Percentiles rank a stretch among this genome's conserved stretches.
These are phyloP conservation scores for Macrolepiota albuminosa DNA, from an alignment of 768 basidiomycete genomes.

Conservation along the genomic window DNA sequence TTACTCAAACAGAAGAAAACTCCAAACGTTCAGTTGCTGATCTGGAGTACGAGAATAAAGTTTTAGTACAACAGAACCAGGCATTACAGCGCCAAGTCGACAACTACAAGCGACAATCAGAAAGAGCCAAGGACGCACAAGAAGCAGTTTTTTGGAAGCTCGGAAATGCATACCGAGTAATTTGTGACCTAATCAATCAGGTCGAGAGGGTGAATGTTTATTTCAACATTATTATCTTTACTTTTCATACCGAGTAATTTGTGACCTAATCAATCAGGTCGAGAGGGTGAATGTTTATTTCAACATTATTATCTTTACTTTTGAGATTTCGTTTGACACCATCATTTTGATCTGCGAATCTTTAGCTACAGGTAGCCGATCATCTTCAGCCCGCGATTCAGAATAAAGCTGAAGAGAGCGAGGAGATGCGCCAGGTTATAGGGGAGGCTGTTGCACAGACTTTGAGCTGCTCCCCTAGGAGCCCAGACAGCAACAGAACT, in stretches of 20 bases:
- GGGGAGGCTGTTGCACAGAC: conserved; percentile 15
- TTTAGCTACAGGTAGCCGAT: conserved; percentile 9
- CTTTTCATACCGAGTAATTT: conserved; percentile 31
- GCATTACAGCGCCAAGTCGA: conserved; percentile 27
- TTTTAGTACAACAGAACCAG: conserved; percentile 26
- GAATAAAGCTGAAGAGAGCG: conserved; percentile 9
- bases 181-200: conserved; percentile 38
- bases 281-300: conserved; percentile 23
- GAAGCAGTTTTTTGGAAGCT: conserved; percentile 27
- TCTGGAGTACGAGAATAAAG: conserved; percentile 31
- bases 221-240: not conserved
- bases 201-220: conserved; percentile 26
- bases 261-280: conserved; percentile 37
- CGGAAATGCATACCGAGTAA: conserved; percentile 33
- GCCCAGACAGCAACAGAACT: conserved; percentile 18
- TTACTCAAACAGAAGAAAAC: conserved; percentile 8
- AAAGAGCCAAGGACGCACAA: conserved; percentile 27
- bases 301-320: not conserved
- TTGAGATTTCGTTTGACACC: not conserved
- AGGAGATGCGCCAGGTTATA: conserved; percentile 22
- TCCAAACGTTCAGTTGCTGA: conserved; percentile 27
- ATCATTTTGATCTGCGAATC: conserved; percentile 4
- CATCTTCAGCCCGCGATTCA: not conserved
- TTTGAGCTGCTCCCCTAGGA: conserved; percentile 8
- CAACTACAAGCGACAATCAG: conserved; percentile 23